These are phyloP conservation scores for Antarctomyces pellizariae DNA, from an alignment of 495 filamentous ascomycete species.

Conservation along the genomic window DNA sequence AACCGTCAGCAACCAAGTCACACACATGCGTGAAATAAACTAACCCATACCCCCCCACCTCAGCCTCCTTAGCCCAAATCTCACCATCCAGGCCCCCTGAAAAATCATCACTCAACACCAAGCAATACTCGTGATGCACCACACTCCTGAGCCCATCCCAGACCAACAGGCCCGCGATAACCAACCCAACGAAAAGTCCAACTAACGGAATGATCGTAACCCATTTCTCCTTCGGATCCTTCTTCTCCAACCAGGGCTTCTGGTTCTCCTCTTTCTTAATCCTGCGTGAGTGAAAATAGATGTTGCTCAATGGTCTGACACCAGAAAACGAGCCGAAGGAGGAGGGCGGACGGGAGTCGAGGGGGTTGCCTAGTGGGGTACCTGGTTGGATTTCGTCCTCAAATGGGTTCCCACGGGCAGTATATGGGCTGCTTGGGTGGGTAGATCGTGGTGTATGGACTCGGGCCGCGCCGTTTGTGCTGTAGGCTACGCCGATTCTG, in stretches of 20 bases:
- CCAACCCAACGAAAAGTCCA: constrained; percentile 40
- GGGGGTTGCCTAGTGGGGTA: constrained; percentile 36
- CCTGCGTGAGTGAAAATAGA: constrained; percentile 53
- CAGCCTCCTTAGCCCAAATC: constrained; percentile 57
- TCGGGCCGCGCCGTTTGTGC: no score
- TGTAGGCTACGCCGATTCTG: no score
- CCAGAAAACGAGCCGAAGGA: constrained; percentile 25
- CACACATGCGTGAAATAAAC: constrained; percentile 9
- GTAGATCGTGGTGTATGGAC: no score
- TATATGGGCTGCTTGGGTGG: no score
- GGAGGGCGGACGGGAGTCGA: constrained; percentile 27
- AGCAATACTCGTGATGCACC: constrained; percentile 50
- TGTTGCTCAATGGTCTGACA: constrained; percentile 13
- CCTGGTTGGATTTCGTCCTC: constrained; percentile 11
- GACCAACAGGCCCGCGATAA: constrained; percentile 39
- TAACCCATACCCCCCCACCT: constrained; percentile 69
- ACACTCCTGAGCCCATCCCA: constrained; percentile 48
- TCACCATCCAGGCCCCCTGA: constrained; percentile 29
- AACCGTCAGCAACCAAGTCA: constrained; percentile 7
- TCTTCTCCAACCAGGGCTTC: constrained; percentile 42
- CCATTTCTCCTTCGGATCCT: constrained; percentile 66
- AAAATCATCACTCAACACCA: constrained; percentile 48
- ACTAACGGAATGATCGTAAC: constrained; percentile 53
- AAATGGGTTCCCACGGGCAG: constrained; percentile 8
- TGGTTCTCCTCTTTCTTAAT: constrained; percentile 45